Percentiles rank a stretch among this genome's conserved stretches.
Conservation (phyloP, 1,139 yeast genomes). For the Diutina neorugosa region DNA sequence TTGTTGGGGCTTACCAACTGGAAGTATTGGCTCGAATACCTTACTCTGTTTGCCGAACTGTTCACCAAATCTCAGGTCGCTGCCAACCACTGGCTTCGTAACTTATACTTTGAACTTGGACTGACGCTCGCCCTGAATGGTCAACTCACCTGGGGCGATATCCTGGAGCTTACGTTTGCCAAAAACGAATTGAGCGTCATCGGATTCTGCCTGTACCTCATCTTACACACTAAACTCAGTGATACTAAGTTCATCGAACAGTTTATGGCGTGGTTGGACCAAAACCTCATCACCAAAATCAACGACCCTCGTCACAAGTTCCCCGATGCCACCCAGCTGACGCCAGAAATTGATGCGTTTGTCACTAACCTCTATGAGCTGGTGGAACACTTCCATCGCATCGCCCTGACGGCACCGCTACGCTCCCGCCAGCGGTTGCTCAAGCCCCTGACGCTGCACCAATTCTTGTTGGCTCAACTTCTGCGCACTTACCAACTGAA, state of each 20-base stretch:
- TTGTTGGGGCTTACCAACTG: slow-evolving; percentile 20
- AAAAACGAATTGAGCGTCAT: neutral
- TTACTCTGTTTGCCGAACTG: slow-evolving; percentile 16
- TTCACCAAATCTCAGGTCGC: slow-evolving; percentile 24
- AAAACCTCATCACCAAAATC: neutral
- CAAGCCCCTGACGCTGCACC: slow-evolving; percentile 19
- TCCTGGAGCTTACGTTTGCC: neutral
- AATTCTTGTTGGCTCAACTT: slow-evolving; percentile 20
- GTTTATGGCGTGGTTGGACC: slow-evolving; percentile 2
- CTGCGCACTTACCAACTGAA: slow-evolving; percentile 29
- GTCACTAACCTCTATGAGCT: slow-evolving; percentile 25
- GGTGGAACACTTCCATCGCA: slow-evolving; percentile 9
- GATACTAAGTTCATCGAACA: slow-evolving; percentile 13
- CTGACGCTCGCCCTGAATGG: neutral
- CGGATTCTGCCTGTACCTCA: slow-evolving; percentile 9
- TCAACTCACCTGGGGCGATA: neutral
- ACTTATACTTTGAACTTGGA: neutral
- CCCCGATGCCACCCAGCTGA: slow-evolving; percentile 21
- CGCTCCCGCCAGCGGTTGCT: slow-evolving; percentile 11
- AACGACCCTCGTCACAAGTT: slow-evolving; percentile 11
- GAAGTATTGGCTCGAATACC: slow-evolving; percentile 22
- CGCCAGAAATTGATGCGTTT: slow-evolving; percentile 15
- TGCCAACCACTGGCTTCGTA: slow-evolving; percentile 25
- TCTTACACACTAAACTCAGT: slow-evolving; percentile 16
- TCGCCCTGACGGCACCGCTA: slow-evolving; percentile 12